These are phyloP conservation scores for Fomes fomentarius DNA, from an alignment of 1,284 basidiomycete genomes.

Conservation along the genomic window DNA sequence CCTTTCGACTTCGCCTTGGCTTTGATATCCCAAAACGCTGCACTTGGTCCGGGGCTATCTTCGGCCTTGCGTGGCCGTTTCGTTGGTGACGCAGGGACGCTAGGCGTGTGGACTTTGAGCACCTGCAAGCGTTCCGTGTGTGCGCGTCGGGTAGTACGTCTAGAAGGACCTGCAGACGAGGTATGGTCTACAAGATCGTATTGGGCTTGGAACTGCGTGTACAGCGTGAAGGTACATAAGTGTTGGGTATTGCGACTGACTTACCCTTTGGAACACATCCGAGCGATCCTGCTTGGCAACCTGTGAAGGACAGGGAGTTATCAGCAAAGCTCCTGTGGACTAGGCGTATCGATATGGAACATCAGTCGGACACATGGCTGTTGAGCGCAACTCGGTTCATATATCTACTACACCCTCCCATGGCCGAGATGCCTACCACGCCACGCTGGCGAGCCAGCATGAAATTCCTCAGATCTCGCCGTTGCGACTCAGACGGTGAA, in stretches of 20 bases:
- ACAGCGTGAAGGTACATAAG: constrained; percentile 17
- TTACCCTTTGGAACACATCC: constrained; percentile 72
- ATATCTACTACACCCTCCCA: too few relatives aligned
- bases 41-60: constrained; percentile 6
- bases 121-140: constrained; percentile 47
- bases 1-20: constrained; percentile 31
- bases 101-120: constrained; percentile 19
- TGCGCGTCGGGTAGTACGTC: constrained; percentile 62
- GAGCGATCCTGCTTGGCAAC: constrained; percentile 76
- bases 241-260: constrained; percentile 27
- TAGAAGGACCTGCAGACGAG: constrained; percentile 50
- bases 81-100: constrained; percentile 11
- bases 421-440: too few relatives aligned
- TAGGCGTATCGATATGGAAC: too few relatives aligned
- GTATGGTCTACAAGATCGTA: constrained; percentile 63
- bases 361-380: too few relatives aligned
- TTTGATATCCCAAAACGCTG: constrained; percentile 31
- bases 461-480: too few relatives aligned
- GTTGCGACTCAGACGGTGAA: too few relatives aligned
- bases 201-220: constrained; percentile 60
- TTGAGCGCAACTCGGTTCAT: too few relatives aligned
- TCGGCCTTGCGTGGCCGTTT: constrained; percentile 13
- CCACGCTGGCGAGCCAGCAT: too few relatives aligned
- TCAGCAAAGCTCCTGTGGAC: too few relatives aligned
- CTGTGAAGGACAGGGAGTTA: constrained; percentile 38